Percentiles rank a stretch among this genome's conserved stretches.
phyloP scores from a whole-genome alignment of 2,329 filamentous ascomycete species.

The Macroventuria anomochaeta region DNA sequence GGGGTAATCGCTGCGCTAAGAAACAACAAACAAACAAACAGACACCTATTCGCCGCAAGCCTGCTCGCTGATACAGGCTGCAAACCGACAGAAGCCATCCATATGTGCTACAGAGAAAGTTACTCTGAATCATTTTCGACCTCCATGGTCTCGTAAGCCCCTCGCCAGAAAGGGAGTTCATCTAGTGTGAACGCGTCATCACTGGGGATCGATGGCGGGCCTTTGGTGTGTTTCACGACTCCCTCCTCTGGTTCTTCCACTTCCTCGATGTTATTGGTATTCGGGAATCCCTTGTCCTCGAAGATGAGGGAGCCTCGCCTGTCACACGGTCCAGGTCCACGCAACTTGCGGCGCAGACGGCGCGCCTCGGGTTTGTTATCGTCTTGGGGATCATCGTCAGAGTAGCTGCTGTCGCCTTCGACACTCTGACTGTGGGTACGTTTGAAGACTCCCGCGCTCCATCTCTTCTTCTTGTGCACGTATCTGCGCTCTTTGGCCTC shows the following conservation, averaged over 20 bases:
- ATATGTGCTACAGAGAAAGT: background rate
- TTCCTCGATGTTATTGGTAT: conserved; percentile 46
- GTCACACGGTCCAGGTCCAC: conserved; percentile 47
- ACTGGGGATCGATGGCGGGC: conserved; percentile 47
- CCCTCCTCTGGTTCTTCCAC: conserved; percentile 48
- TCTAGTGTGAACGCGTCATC: conserved; percentile 49
- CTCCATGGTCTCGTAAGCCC: conserved; percentile 34
- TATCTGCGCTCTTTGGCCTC: conserved; percentile 41
- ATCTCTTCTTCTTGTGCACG: conserved; percentile 49
- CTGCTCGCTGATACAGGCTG: conserved; percentile 15
- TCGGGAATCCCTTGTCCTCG: conserved; percentile 48
- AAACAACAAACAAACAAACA: conserved; percentile 11
- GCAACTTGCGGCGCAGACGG: conserved; percentile 52
- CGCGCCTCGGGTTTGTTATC: conserved; percentile 49
- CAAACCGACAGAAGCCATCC: background rate
- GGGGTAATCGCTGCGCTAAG: conserved; percentile 18
- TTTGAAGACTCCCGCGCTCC: conserved; percentile 54
- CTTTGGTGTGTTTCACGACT: conserved; percentile 37
- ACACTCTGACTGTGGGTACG: conserved; percentile 55
- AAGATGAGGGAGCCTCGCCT: conserved; percentile 47
- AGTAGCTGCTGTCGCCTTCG: conserved; percentile 53
- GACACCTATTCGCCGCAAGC: conserved; percentile 10
- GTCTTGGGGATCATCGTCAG: conserved; percentile 51
- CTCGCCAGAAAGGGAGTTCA: conserved; percentile 48
- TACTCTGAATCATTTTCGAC: conserved; percentile 36